These are phyloP conservation scores for Candida vartiovaarae DNA, from an alignment of 805 yeast genomes.

Conservation along the genomic window DNA sequence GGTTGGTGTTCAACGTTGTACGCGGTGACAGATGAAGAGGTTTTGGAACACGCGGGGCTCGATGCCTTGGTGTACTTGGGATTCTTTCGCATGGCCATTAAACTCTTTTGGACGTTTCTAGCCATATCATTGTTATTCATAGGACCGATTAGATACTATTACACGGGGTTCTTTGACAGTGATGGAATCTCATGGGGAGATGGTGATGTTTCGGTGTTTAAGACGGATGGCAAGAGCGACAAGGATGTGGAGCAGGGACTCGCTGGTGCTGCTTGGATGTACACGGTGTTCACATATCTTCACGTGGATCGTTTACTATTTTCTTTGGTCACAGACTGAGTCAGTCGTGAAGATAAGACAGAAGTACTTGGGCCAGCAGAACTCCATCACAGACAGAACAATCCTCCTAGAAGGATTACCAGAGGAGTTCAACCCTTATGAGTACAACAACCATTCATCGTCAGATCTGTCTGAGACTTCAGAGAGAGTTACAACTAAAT, in stretches of 20 bases:
- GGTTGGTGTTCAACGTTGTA: constrained; percentile 78
- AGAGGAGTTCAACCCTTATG: constrained; percentile 49
- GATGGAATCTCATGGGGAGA: constrained; percentile 34
- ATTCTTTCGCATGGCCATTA: constrained; percentile 85
- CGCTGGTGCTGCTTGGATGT: constrained; percentile 69
- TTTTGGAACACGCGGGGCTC: constrained; percentile 83
- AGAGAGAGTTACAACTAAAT: constrained; percentile 6
- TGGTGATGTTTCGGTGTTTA: not conserved
- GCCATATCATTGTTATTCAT: constrained; percentile 68
- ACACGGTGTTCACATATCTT: constrained; percentile 83
- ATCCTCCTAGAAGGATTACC: constrained; percentile 86
- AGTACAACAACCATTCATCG: constrained; percentile 13
- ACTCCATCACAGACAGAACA: constrained; percentile 87
- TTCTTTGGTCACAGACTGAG: constrained; percentile 63
- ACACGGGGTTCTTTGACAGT: constrained; percentile 73
- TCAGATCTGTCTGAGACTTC: constrained; percentile 2
- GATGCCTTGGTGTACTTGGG: constrained; percentile 91
- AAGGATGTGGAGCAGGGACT: constrained; percentile 31
- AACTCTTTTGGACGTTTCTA: constrained; percentile 56
- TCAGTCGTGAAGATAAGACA: constrained; percentile 77
- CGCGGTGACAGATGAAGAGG: constrained; percentile 65
- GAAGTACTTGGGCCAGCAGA: constrained; percentile 74
- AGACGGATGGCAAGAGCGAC: constrained; percentile 11
- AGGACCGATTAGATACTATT: constrained; percentile 79
- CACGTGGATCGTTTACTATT: constrained; percentile 57